Conservation (phyloP, 306 rosid species). For the Medicago lupulina region DNA sequence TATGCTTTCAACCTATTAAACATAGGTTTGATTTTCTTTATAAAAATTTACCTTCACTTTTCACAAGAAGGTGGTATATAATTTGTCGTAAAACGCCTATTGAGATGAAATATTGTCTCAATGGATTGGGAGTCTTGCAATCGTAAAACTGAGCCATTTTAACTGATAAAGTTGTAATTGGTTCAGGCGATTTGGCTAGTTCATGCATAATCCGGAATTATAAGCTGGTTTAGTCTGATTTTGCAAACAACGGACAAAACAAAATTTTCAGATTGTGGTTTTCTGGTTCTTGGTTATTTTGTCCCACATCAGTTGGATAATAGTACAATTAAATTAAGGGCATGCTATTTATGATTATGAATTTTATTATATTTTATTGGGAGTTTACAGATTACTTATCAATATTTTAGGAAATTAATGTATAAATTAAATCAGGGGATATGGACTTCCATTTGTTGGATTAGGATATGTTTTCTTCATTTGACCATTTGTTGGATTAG, state of each 20-base stretch:
- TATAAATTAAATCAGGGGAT: neutral
- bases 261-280: neutral
- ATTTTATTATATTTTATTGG: neutral
- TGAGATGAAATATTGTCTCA: constrained; percentile 6
- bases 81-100: neutral
- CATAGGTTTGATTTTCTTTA: no score
- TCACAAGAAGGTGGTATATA: neutral
- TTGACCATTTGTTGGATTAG: constrained; percentile 25
- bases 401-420: neutral
- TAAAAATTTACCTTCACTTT: no score
- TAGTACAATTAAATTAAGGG: neutral
- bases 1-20: no score
- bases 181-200: neutral
- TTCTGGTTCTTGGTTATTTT: constrained; percentile 15
- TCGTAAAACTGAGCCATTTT: neutral
- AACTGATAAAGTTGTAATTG: neutral
- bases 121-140: constrained; percentile 10
- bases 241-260: neutral
- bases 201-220: neutral
- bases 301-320: neutral
- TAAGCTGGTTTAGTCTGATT: neutral
- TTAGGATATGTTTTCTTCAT: constrained; percentile 19
- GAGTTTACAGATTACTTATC: neutral
- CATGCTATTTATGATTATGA: neutral
- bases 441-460: constrained; percentile 18